phyloP scores from a whole-genome alignment of 495 filamentous ascomycete genomes.

The Entonaema liquescens region DNA sequence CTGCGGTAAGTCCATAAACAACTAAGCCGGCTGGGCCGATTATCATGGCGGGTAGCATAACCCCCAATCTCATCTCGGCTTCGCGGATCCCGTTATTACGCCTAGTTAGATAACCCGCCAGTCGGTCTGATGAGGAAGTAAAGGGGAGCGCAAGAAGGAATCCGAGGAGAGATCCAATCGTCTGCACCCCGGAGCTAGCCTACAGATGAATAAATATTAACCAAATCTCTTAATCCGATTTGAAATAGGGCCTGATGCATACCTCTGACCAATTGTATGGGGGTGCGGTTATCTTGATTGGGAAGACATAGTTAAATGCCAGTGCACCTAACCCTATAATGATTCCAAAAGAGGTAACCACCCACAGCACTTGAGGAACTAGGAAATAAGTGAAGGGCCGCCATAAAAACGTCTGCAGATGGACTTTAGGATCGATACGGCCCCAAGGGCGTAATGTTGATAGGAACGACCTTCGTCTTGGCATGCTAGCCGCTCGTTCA shows the following conservation, averaged over 20 bases:
- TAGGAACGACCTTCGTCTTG: conserved; percentile 53
- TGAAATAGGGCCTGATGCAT: not conserved
- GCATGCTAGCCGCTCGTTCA: conserved; percentile 32
- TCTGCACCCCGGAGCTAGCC: conserved; percentile 66
- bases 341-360: conserved; percentile 58
- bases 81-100: conserved; percentile 71
- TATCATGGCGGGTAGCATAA: conserved; percentile 67
- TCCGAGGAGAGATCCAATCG: conserved; percentile 61
- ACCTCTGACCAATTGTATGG: conserved; percentile 49
- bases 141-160: conserved; percentile 61
- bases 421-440: conserved; percentile 51
- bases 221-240: conserved; percentile 32
- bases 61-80: conserved; percentile 73
- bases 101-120: conserved; percentile 65
- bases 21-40: conserved; percentile 68
- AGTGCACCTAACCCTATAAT: conserved; percentile 49
- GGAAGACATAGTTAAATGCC: conserved; percentile 61
- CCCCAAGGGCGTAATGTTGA: conserved; percentile 55
- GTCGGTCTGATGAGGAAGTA: conserved; percentile 62
- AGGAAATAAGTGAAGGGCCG: conserved; percentile 63
- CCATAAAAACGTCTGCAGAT: conserved; percentile 59
- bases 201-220: conserved; percentile 53
- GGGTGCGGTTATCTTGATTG: conserved; percentile 67
- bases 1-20: conserved; percentile 67
- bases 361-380: conserved; percentile 65